Conservation (phyloP, 768 basidiomycete genomes). For the Strobilomyces dryophilus region DNA sequence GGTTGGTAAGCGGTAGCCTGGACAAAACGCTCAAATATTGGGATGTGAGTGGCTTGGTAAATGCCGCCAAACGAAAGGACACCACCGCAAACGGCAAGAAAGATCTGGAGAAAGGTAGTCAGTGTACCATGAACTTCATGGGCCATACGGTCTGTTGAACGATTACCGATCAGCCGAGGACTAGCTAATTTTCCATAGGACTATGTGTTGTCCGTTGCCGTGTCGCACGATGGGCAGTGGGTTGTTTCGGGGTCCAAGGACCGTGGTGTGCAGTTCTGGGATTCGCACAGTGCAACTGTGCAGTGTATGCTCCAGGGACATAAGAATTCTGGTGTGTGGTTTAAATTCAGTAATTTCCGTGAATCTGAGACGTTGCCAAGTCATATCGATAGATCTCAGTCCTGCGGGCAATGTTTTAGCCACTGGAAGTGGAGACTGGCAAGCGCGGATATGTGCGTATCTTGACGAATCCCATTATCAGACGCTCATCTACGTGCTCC, state of each 20-base stretch:
- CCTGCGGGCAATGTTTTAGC: slow-evolving; percentile 59
- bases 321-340: slow-evolving; percentile 58
- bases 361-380: slow-evolving; percentile 30
- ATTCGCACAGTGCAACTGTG: slow-evolving; percentile 69
- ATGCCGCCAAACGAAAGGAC: slow-evolving; percentile 32
- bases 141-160: slow-evolving; percentile 71
- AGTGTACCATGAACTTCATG: slow-evolving; percentile 78
- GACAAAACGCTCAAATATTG: slow-evolving; percentile 88
- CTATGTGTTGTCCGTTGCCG: slow-evolving; percentile 70
- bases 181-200: slow-evolving; percentile 38
- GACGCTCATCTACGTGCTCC: slow-evolving; percentile 3
- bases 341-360: background rate
- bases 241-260: slow-evolving; percentile 96
- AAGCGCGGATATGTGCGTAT: slow-evolving; percentile 62
- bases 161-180: background rate
- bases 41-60: slow-evolving; percentile 52
- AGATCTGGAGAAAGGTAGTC: slow-evolving; percentile 46
- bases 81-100: slow-evolving; percentile 42
- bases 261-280: slow-evolving; percentile 94
- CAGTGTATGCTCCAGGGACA: slow-evolving; percentile 89
- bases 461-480: background rate
- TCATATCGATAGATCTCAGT: slow-evolving; percentile 70
- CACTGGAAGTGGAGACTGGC: slow-evolving; percentile 69
- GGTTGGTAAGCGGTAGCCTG: slow-evolving; percentile 85
- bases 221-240: slow-evolving; percentile 91